These are phyloP conservation scores for Colletotrichum sp. DNA, from an alignment of 2,329 filamentous ascomycete species.

Conservation along the genomic window DNA sequence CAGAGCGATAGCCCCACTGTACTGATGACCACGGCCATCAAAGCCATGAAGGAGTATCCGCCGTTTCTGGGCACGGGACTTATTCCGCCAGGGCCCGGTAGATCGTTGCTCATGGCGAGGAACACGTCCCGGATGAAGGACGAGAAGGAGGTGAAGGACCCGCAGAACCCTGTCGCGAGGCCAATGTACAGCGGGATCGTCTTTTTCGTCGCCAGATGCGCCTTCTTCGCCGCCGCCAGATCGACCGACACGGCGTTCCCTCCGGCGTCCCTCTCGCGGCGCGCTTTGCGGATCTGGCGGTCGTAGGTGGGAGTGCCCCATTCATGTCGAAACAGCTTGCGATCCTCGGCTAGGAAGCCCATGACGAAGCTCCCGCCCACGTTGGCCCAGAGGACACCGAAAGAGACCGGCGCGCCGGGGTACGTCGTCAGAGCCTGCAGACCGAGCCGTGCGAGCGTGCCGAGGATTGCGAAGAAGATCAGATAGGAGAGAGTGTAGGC, in stretches of 20 bases:
- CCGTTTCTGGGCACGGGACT: slow-evolving; percentile 59
- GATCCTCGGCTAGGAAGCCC: slow-evolving; percentile 85
- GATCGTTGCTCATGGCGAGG: slow-evolving; percentile 77
- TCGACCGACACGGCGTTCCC: slow-evolving; percentile 38
- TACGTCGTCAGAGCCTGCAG: slow-evolving; percentile 82
- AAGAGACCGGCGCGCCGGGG: slow-evolving; percentile 75
- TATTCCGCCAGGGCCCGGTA: slow-evolving; percentile 44
- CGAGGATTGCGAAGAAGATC: slow-evolving; percentile 83
- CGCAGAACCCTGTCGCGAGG: slow-evolving; percentile 85
- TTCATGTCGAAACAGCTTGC: slow-evolving; percentile 73
- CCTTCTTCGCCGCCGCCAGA: slow-evolving; percentile 55
- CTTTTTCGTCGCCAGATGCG: slow-evolving; percentile 74
- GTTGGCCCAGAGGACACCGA: slow-evolving; percentile 85
- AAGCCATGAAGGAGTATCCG: slow-evolving; percentile 83
- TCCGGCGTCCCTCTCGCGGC: slow-evolving; percentile 43
- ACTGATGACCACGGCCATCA: slow-evolving; percentile 75
- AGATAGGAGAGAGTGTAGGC: slow-evolving; percentile 82
- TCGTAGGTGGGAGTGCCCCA: slow-evolving; percentile 57
- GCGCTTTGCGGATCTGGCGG: slow-evolving; percentile 35
- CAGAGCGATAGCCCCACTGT: slow-evolving; percentile 75
- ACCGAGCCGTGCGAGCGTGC: slow-evolving; percentile 83
- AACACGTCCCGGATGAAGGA: slow-evolving; percentile 83
- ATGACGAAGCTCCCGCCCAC: slow-evolving; percentile 81
- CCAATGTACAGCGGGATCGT: slow-evolving; percentile 88
- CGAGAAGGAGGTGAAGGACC: slow-evolving; percentile 90